phyloP scores from a whole-genome alignment of 2,329 filamentous ascomycete genomes.

The Curvularia sp. region DNA sequence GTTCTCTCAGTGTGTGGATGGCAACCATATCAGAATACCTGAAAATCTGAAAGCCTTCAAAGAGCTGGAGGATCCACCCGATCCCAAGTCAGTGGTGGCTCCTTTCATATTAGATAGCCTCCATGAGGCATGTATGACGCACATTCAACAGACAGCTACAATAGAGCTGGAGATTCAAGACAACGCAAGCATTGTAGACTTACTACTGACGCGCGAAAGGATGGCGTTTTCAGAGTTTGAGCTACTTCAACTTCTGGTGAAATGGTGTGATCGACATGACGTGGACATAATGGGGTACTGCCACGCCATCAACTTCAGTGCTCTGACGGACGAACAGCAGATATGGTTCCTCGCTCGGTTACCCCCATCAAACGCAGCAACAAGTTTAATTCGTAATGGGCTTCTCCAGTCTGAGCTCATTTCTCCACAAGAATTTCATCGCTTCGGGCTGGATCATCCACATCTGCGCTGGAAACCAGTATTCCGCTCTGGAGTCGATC shows the following conservation, averaged over 20 bases:
- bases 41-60: conserved; percentile 36
- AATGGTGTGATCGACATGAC: conserved; percentile 47
- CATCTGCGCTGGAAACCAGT: conserved; percentile 51
- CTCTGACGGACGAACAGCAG: conserved; percentile 45
- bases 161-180: conserved; percentile 16
- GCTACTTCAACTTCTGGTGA: conserved; percentile 41
- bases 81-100: conserved; percentile 19
- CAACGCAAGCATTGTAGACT: conserved; percentile 39
- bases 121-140: conserved; percentile 37
- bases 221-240: conserved; percentile 52
- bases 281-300: conserved; percentile 32
- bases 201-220: conserved; percentile 46
- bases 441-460: conserved; percentile 46
- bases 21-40: conserved; percentile 51
- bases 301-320: conserved; percentile 26
- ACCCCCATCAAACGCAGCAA: conserved; percentile 33
- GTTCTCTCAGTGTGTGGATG: conserved; percentile 54
- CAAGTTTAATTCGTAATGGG: conserved; percentile 48
- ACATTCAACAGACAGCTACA: conserved; percentile 18
- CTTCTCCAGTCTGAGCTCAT: conserved; percentile 49
- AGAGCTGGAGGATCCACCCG: conserved; percentile 31
- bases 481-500: conserved; percentile 44
- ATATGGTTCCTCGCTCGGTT: conserved; percentile 48
- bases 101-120: conserved; percentile 51
- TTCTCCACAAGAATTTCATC: conserved; percentile 36